Evolutionary conservation across 1,284 basidiomycete species (phyloP).

Genomic region (Moesziomyces sp.): DNA sequence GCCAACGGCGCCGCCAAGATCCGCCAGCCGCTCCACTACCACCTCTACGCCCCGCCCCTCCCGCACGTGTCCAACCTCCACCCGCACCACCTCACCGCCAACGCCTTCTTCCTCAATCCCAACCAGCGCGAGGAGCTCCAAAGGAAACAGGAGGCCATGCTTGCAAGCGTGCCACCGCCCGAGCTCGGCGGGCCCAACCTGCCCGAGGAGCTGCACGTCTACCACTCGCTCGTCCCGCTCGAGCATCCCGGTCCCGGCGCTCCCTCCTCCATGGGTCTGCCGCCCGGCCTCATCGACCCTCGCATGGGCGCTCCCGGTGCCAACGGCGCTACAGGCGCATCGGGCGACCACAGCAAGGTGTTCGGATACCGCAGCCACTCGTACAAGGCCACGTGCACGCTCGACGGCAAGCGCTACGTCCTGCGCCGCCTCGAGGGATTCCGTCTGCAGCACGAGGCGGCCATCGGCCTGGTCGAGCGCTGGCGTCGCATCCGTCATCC

Average conservation of each 20-base stretch:
- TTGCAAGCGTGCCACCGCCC: conserved; percentile 68
- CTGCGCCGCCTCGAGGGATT: conserved; percentile 89
- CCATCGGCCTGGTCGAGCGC: conserved; percentile 83
- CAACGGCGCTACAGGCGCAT: conserved; percentile 51
- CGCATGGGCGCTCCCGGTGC: conserved; percentile 54
- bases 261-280: conserved; percentile 30
- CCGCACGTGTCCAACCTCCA: conserved; percentile 72
- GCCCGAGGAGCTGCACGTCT: conserved; percentile 89
- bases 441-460: conserved; percentile 76
- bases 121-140: conserved; percentile 82
- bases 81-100: conserved; percentile 69
- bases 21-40: conserved; percentile 79
- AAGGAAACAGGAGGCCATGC: conserved; percentile 80
- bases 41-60: conserved; percentile 80
- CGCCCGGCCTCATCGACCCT: conserved; percentile 50
- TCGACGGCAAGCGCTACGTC: conserved; percentile 82
- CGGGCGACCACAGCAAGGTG: conserved; percentile 69
- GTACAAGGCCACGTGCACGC: conserved; percentile 82
- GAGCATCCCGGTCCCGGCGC: conserved; percentile 70
- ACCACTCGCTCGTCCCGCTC: conserved; percentile 85
- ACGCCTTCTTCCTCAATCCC: conserved; percentile 76
- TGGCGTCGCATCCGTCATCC: conserved; percentile 91
- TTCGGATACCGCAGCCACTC: conserved; percentile 76
- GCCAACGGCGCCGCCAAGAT: conserved; percentile 38
- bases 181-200: conserved; percentile 72